Percentiles rank a stretch among this genome's conserved stretches.
These are phyloP conservation scores for Angophora floribunda DNA, from an alignment of 345 rosid genomes.

Conservation along the genomic window DNA sequence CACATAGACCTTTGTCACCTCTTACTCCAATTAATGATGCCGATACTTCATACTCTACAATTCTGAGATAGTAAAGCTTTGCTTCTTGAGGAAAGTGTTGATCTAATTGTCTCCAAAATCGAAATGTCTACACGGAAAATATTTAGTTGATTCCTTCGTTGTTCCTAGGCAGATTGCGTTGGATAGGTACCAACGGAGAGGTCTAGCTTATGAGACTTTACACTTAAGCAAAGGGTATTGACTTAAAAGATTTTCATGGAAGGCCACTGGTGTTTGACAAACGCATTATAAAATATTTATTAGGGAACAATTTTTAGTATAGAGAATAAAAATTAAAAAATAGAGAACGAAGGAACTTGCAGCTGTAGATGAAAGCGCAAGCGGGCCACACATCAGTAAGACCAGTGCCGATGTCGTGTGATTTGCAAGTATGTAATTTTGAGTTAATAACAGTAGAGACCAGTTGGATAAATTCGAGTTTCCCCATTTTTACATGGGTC, in stretches of 20 bases:
- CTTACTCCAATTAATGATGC: neutral
- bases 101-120: neutral
- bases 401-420: neutral
- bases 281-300: no score
- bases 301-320: no score
- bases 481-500: neutral
- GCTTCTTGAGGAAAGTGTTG: neutral
- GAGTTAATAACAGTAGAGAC: neutral
- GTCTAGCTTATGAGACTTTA: fast-evolving
- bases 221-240: neutral
- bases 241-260: no score
- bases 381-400: fast-evolving
- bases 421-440: neutral
- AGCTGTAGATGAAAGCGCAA: neutral
- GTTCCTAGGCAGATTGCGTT: fast-evolving
- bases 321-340: no score
- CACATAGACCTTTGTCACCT: no score
- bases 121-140: neutral
- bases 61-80: neutral
- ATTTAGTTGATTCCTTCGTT: fast-evolving
- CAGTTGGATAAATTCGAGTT: neutral
- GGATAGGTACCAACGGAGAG: neutral
- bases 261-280: no score
- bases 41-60: fast-evolving
- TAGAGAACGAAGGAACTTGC: no score